Evolutionary conservation across 495 filamentous ascomycete genomes (phyloP), one percentile per base, ranked within the genome.

Genomic region (Hyphodiscus hymeniophilus): DNA sequence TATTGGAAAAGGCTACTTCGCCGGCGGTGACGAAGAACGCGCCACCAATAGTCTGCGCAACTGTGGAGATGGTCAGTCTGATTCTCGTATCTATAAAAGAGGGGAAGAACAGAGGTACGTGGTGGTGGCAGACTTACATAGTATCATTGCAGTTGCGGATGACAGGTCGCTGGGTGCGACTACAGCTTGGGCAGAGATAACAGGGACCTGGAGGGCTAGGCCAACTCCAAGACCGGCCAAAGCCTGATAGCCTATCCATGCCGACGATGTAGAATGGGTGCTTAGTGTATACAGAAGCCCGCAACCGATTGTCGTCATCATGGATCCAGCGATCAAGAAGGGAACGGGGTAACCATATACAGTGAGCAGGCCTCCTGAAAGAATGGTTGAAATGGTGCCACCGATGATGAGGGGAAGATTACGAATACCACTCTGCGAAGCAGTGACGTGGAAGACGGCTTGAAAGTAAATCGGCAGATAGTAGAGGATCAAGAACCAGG

Each of bases 381-480:
- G 3, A 4, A 75, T 50, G 10, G 63, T 60, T 7, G 48, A 46
- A 42, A 71, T 43, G 41, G 50, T 48, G 17, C 63, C 42, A 23
- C 55, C 55, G 45, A 80, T 40, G 51, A 82, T 68, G 11, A 79
- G 51, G 10, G 77, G 70, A 7, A 60, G 48, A 33, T 60, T 60
- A 5, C 57, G 47, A 24, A 60, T 42, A 8, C 57, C 57, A 34
- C 42, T 48, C 28, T 57, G 34, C 1, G 54, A 54, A n/a, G 57
- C 53, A 0, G 47, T 35, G 34, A 56, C 80, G 41, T 74, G 78
- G 51, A 83, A 80, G 58, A 90, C 78, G 8, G 84, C 81, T 56
- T 92, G 87, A 69, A 92, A 89, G 80, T 81, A 92, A 55, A 89
- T 81, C 0, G 87, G 85, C 6, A 90, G 64, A 68, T 82, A 79